These are phyloP conservation scores for Sicyos edulis DNA, from an alignment of 306 rosid genomes.

Conservation along the genomic window DNA sequence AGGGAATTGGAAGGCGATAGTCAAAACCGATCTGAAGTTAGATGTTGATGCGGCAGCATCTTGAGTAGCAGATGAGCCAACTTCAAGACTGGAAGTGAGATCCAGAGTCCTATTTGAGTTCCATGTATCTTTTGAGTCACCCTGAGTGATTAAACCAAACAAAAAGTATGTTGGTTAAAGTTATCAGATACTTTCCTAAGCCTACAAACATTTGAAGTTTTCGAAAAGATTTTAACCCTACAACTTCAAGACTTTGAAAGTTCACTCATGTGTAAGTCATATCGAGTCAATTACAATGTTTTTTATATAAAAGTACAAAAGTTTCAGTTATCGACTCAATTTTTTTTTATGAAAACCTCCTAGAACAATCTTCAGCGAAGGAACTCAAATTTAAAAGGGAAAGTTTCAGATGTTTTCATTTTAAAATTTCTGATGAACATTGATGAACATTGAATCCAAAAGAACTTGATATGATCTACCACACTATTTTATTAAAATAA, in stretches of 20 bases:
- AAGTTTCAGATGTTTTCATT: too few species aligned
- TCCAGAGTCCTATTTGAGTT: conserved; percentile 60
- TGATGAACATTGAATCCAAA: too few species aligned
- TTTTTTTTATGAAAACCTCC: neutral
- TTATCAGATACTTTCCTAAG: too few species aligned
- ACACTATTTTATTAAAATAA: too few species aligned
- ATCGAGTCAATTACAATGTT: neutral
- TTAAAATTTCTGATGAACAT: too few species aligned
- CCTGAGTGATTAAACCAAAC: conserved; percentile 33
- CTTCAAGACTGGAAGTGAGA: conserved; percentile 85
- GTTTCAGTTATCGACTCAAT: neutral
- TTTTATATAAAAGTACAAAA: neutral
- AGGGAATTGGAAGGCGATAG: conserved; percentile 93
- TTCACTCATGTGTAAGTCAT: neutral
- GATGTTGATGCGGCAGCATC: conserved; percentile 35
- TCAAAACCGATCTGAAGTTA: conserved; percentile 72
- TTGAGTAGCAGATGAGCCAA: conserved; percentile 47
- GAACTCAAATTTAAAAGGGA: too few species aligned
- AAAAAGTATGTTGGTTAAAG: conserved; percentile 4
- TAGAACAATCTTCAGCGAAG: too few species aligned
- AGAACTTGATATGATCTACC: too few species aligned
- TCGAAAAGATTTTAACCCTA: too few species aligned
- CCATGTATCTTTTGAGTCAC: conserved; percentile 53
- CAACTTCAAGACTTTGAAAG: too few species aligned
- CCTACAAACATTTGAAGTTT: too few species aligned